Evolutionary conservation across 345 rosid genomes (phyloP).

Genomic region (Pseudoturritis turrita): DNA sequence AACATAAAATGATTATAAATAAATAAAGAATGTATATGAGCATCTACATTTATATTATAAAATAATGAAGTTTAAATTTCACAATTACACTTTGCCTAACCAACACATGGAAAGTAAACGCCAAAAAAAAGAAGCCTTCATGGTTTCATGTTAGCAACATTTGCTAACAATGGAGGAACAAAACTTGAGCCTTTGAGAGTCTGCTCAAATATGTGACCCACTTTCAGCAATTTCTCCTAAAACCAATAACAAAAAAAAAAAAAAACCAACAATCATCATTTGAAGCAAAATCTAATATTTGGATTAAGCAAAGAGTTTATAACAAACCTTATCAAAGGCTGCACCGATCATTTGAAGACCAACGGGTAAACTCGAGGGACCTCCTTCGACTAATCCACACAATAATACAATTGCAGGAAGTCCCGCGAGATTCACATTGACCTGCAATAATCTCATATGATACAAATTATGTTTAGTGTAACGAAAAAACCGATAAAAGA

Average conservation of each 20-base stretch:
- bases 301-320: neutral
- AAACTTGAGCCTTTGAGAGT: constrained; percentile 62
- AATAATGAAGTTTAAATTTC: neutral
- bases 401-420: constrained; percentile 90
- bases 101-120: neutral
- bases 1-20: neutral
- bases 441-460: constrained; percentile 44
- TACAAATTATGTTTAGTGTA: neutral
- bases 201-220: constrained; percentile 88
- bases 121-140: neutral
- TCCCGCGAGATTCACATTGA: constrained; percentile 88
- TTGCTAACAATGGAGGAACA: constrained; percentile 56
- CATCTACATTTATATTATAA: constrained; percentile 5
- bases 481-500: neutral
- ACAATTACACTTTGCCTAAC: neutral
- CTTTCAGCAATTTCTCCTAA: constrained; percentile 70
- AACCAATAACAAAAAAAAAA: neutral
- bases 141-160: neutral
- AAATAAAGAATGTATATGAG: too few relatives aligned
- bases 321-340: constrained; percentile 76
- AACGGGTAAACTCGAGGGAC: constrained; percentile 68
- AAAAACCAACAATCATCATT: neutral
- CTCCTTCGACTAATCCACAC: constrained; percentile 81
- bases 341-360: constrained; percentile 94
- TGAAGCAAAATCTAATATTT: neutral